Percentiles rank a stretch among this genome's conserved stretches.
Evolutionary conservation across 345 rosid species (phyloP).

Genomic region (Carallia brachiata): DNA sequence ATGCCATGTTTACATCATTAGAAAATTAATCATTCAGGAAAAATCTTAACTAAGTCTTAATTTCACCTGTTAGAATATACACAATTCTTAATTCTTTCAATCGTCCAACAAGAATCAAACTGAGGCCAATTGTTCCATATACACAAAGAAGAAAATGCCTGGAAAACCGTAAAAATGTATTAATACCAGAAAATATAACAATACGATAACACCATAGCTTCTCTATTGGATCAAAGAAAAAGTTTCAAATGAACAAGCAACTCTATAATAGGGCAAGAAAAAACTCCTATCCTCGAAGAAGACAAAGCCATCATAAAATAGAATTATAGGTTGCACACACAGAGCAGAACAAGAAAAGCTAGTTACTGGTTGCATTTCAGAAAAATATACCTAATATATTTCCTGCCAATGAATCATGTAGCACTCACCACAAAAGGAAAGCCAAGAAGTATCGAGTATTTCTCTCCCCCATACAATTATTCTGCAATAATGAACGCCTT

Average conservation of each 20-base stretch:
- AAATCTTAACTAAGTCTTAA: constrained; percentile 7
- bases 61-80: constrained; percentile 57
- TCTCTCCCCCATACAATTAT: constrained; percentile 90
- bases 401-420: constrained; percentile 7
- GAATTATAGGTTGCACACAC: neutral
- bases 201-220: constrained; percentile 17
- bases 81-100: constrained; percentile 57
- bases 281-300: neutral
- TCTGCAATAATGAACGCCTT: constrained; percentile 47
- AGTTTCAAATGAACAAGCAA: neutral
- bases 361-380: neutral
- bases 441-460: constrained; percentile 85
- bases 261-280: neutral
- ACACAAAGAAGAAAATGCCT: constrained; percentile 81
- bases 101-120: constrained; percentile 69
- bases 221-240: neutral
- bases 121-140: constrained; percentile 68
- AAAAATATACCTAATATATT: neutral
- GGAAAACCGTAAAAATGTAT: constrained; percentile 18
- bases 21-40: neutral
- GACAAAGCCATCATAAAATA: neutral
- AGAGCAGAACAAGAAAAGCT: neutral
- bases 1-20: constrained; percentile 11
- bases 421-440: constrained; percentile 88
- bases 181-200: neutral